A percentile compares a stretch with the other conserved stretches of the same genome.
Evolutionary conservation across 805 yeast species (phyloP).

Genomic region (Saccharomyces eubayanus): DNA sequence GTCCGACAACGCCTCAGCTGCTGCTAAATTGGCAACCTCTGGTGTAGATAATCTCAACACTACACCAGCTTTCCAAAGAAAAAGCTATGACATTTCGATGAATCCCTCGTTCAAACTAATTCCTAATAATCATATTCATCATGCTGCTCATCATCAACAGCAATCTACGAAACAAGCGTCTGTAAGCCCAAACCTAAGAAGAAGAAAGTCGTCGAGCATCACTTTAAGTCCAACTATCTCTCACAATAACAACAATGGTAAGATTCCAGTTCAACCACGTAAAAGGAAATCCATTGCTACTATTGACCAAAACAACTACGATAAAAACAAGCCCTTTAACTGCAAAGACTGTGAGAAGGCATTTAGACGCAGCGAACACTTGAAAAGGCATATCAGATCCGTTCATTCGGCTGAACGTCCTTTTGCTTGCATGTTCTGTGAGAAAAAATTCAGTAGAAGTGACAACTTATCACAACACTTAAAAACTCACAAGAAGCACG

Average conservation of each 20-base stretch:
- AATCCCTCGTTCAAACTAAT: slow-evolving; percentile 5
- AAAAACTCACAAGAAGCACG: slow-evolving; percentile 41
- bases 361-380: slow-evolving; percentile 58
- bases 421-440: slow-evolving; percentile 50
- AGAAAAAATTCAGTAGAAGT: slow-evolving; percentile 55
- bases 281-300: neutral
- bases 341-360: slow-evolving; percentile 36
- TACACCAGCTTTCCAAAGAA: slow-evolving; percentile 8
- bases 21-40: slow-evolving; percentile 23
- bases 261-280: neutral
- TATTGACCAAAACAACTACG: slow-evolving; percentile 8
- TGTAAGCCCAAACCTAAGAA: neutral
- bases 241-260: neutral
- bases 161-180: neutral
- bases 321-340: slow-evolving; percentile 31
- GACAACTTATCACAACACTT: slow-evolving; percentile 63
- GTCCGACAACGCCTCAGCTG: slow-evolving; percentile 21
- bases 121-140: neutral
- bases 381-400: slow-evolving; percentile 58
- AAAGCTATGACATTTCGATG: slow-evolving; percentile 8
- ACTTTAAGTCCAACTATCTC: slow-evolving; percentile 3
- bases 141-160: neutral
- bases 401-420: slow-evolving; percentile 57
- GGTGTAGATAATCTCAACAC: slow-evolving; percentile 11
- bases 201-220: slow-evolving; percentile 9